These are phyloP conservation scores for Rhodocollybia butyracea DNA, from an alignment of 768 basidiomycete genomes.

Conservation along the genomic window DNA sequence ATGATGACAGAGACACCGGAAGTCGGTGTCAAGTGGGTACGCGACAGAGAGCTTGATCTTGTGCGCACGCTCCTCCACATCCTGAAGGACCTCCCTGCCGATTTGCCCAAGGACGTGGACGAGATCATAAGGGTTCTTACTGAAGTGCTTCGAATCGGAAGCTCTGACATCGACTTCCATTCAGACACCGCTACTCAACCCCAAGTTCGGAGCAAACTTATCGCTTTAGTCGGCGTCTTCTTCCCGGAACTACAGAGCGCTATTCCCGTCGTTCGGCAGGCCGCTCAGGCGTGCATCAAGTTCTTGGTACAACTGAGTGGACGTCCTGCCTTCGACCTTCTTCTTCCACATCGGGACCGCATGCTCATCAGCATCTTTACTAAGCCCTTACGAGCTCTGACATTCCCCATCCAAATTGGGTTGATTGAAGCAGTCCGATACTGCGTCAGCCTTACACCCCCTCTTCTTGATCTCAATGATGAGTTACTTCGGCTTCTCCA, in stretches of 20 bases:
- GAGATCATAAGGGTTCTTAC: slow-evolving; percentile 77
- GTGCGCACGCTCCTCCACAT: slow-evolving; percentile 88
- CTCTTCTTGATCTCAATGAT: slow-evolving; percentile 88
- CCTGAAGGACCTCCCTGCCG: slow-evolving; percentile 90
- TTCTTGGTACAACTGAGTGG: slow-evolving; percentile 73
- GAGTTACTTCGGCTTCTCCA: slow-evolving; percentile 88
- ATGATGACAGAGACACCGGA: slow-evolving; percentile 72
- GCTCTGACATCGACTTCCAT: slow-evolving; percentile 42
- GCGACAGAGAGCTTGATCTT: slow-evolving; percentile 86
- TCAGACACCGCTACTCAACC: slow-evolving; percentile 35
- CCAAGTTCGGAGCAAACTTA: slow-evolving; percentile 49
- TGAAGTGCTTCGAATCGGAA: slow-evolving; percentile 60
- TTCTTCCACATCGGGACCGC: slow-evolving; percentile 81
- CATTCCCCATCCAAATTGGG: slow-evolving; percentile 93
- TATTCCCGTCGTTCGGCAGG: slow-evolving; percentile 79
- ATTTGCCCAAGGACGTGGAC: slow-evolving; percentile 78
- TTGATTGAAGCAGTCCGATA: slow-evolving; percentile 97
- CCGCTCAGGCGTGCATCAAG: slow-evolving; percentile 77
- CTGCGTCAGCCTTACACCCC: slow-evolving; percentile 85
- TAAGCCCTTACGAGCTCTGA: slow-evolving; percentile 94
- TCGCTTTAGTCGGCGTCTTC: slow-evolving; percentile 77
- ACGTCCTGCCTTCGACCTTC: slow-evolving; percentile 71
- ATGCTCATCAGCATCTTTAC: slow-evolving; percentile 89
- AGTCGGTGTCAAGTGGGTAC: slow-evolving; percentile 74
- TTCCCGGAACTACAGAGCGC: slow-evolving; percentile 87